Percentiles rank a stretch among this genome's conserved stretches.
phyloP scores from a whole-genome alignment of 1,284 basidiomycete species.

The Gastroboletus turbinatus region DNA sequence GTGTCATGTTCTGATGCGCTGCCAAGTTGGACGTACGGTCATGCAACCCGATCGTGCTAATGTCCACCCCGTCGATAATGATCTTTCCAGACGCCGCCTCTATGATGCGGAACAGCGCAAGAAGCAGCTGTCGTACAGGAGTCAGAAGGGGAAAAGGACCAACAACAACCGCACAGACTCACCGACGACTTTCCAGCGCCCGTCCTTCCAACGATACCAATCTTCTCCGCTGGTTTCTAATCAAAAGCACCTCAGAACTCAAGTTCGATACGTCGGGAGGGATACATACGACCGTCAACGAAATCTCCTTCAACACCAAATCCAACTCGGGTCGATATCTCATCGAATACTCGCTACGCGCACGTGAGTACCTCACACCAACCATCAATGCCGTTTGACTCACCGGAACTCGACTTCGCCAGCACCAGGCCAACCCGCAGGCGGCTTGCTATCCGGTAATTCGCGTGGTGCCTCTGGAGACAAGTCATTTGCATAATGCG shows the following conservation, averaged over 20 bases:
- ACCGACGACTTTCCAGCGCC: constrained; percentile 92
- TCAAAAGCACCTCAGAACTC: neutral
- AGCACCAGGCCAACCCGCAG: constrained; percentile 68
- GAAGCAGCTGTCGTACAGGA: constrained; percentile 45
- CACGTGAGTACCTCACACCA: neutral
- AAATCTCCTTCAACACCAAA: constrained; percentile 74
- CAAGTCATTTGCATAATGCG: constrained; percentile 72
- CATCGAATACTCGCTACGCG: constrained; percentile 68
- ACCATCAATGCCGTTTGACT: constrained; percentile 10
- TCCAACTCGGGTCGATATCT: constrained; percentile 83
- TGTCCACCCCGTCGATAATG: constrained; percentile 81
- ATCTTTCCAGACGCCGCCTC: constrained; percentile 83
- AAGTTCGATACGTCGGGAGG: constrained; percentile 18
- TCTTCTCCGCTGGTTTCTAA: constrained; percentile 74
- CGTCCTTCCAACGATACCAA: constrained; percentile 86
- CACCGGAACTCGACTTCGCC: constrained; percentile 80
- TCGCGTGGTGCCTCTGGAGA: constrained; percentile 76
- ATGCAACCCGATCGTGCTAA: constrained; percentile 80
- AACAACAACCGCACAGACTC: constrained; percentile 27
- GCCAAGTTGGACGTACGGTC: constrained; percentile 51
- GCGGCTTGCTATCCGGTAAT: constrained; percentile 62
- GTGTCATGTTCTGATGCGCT: neutral
- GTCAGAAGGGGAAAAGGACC: neutral
- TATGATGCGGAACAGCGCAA: constrained; percentile 78
- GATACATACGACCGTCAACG: constrained; percentile 57